These are phyloP conservation scores for Talaromyces sp. DNA, from an alignment of 2,329 filamentous ascomycete genomes.

Conservation along the genomic window DNA sequence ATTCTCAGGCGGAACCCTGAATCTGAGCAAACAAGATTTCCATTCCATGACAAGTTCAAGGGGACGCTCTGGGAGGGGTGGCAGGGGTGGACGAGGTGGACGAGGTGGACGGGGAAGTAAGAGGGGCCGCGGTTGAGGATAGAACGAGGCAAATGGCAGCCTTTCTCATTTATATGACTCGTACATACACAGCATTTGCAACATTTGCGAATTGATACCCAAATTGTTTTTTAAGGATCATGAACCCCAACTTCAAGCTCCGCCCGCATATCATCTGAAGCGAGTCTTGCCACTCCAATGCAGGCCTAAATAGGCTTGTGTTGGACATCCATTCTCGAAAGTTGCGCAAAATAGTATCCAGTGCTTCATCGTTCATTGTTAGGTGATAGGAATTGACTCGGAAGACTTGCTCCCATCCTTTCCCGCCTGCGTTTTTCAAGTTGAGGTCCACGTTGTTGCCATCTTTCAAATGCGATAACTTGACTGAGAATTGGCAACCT, in stretches of 20 bases:
- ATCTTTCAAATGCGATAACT: too few species aligned
- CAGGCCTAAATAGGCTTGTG: constrained; percentile 59
- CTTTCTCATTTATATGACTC: not conserved
- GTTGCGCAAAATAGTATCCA: constrained; percentile 49
- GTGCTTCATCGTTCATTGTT: constrained; percentile 45
- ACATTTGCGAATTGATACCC: not conserved
- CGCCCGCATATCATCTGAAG: constrained; percentile 55
- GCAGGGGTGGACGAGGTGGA: constrained; percentile 20
- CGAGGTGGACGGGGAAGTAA: constrained; percentile 4
- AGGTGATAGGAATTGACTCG: constrained; percentile 52
- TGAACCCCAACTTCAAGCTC: constrained; percentile 62
- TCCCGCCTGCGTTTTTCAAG: constrained; percentile 57
- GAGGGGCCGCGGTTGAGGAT: constrained; percentile 7
- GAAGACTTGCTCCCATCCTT: constrained; percentile 53
- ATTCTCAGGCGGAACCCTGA: constrained; percentile 77
- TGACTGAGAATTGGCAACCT: too few species aligned
- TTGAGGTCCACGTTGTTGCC: constrained; percentile 61
- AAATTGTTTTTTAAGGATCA: not conserved
- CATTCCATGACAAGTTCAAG: constrained; percentile 17
- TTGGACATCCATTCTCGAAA: constrained; percentile 56
- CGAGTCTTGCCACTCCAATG: constrained; percentile 55
- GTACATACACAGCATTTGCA: not conserved
- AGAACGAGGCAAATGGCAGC: not conserved
- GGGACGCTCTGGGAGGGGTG: constrained; percentile 14
- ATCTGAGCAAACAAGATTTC: constrained; percentile 76